Evolutionary conservation across 495 filamentous ascomycete genomes (phyloP).

Genomic region (Tuber magnatum): DNA sequence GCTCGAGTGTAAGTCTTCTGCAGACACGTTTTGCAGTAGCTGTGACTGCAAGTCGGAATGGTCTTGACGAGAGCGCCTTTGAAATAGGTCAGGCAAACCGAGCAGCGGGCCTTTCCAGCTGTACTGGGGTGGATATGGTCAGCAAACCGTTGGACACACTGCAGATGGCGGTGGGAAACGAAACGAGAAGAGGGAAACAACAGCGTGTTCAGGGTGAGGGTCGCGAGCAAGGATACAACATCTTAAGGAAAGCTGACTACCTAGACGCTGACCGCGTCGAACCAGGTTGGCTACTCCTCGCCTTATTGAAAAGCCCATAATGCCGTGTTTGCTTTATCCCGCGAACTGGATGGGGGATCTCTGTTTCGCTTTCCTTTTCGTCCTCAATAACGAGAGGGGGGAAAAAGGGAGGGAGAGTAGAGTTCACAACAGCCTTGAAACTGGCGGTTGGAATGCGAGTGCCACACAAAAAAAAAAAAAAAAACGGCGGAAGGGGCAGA

Average conservation of each 20-base stretch:
- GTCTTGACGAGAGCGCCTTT: conserved; percentile 14
- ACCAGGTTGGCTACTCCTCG: neutral
- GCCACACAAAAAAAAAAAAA: neutral
- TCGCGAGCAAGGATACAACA: neutral
- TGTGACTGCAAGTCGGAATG: conserved; percentile 24
- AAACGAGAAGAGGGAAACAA: neutral
- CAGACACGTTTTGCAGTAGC: conserved; percentile 30
- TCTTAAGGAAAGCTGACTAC: neutral
- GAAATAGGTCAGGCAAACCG: conserved; percentile 30
- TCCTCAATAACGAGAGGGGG: neutral
- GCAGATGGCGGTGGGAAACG: neutral
- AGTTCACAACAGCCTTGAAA: neutral
- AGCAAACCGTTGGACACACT: neutral
- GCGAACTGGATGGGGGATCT: neutral
- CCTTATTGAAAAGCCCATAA: neutral
- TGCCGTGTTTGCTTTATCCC: neutral
- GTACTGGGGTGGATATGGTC: neutral
- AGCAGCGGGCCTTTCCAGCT: conserved; percentile 31
- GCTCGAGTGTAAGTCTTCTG: conserved; percentile 34
- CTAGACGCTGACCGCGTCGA: neutral
- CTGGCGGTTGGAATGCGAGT: neutral
- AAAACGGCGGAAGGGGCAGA: neutral
- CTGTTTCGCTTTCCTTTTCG: neutral
- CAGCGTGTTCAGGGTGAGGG: neutral
- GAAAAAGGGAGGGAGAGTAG: neutral